phyloP scores from a whole-genome alignment of 2,329 filamentous ascomycete genomes.

The Lachnellula willkommii region DNA sequence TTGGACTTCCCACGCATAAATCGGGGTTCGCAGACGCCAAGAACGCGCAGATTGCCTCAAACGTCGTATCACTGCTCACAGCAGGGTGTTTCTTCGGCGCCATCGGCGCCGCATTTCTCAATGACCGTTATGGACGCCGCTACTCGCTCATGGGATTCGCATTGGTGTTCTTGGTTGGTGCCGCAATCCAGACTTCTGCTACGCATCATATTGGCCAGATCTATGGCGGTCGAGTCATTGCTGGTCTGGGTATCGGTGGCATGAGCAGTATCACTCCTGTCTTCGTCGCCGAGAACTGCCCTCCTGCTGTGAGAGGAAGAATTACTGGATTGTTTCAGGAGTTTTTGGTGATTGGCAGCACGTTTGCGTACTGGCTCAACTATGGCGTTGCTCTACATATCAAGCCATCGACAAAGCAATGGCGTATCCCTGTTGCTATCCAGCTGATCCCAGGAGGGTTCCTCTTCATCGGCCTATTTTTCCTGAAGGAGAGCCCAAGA shows the following conservation, averaged over 20 bases:
- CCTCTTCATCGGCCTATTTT: constrained; percentile 36
- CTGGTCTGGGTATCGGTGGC: constrained; percentile 39
- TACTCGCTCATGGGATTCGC: constrained; percentile 41
- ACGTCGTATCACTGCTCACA: constrained; percentile 46
- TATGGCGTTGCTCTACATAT: constrained; percentile 49
- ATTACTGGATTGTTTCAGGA: constrained; percentile 36
- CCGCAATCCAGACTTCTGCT: constrained; percentile 13
- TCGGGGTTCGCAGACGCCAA: constrained; percentile 14
- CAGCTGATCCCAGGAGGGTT: constrained; percentile 21
- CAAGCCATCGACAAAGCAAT: constrained; percentile 24
- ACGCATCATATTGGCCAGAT: constrained; percentile 17
- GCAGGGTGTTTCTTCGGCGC: constrained; percentile 48
- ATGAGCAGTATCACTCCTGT: constrained; percentile 43
- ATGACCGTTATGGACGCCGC: constrained; percentile 41
- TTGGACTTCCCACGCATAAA: constrained; percentile 17
- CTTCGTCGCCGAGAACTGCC: constrained; percentile 41
- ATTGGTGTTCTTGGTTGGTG: constrained; percentile 35
- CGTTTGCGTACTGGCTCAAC: constrained; percentile 39
- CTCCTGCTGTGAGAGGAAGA: constrained; percentile 37
- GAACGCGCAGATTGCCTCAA: constrained; percentile 23
- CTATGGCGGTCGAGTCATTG: constrained; percentile 21
- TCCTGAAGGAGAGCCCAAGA: constrained; percentile 45
- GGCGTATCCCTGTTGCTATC: constrained; percentile 47
- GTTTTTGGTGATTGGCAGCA: constrained; percentile 34
- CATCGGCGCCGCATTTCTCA: constrained; percentile 44